Evolutionary conservation across 257 asterid genomes (phyloP), one percentile per base, ranked within the genome.

Genomic region (Scutellaria baicalensis): DNA sequence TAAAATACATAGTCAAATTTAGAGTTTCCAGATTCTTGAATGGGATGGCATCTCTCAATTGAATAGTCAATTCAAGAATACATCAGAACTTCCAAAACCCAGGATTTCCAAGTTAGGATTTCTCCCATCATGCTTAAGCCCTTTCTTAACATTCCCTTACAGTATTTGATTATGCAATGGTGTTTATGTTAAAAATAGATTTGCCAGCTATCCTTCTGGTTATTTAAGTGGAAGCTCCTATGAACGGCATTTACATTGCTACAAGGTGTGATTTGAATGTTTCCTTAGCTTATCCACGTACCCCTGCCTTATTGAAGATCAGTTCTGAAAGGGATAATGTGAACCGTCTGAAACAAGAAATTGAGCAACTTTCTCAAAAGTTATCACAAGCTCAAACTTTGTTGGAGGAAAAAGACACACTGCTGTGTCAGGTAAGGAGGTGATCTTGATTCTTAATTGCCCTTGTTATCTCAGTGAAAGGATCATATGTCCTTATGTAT

Each of bases 291-390:
- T 86, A 61, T 80, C 65, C 77, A 93, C 96, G 97, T 71, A 85
- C 87, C 88, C 99, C 99, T 69, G 95, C 96, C 79, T 80, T 93
- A 76, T 73, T 93, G 85, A 93, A 93, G 87, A 87, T 93, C 78
- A 87, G 96, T 81, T 82, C 89, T 42, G 95, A 93, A 67, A 84
- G 89, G 84, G 85, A 87, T 50, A 73, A 83, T 35, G 85, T 84
- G 80, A 85, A 83, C 71, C 85, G 71, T 79, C 90, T 93, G 79
- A 83, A 87, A 84, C 86, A 86, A 82, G 96, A 93, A 75, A 82
- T 89, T 59, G 89, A 83, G 75, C 92, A 88, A 72, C 93, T 89
- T 59, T 84, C 79, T 83, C 84, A 77, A 74, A 86, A 85, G 85
- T 77, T 93, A 70, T 84, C 95, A 17, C 92, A 87, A 72, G 83